phyloP scores from a whole-genome alignment of 1,284 basidiomycete genomes.

The Trametes sp. region DNA sequence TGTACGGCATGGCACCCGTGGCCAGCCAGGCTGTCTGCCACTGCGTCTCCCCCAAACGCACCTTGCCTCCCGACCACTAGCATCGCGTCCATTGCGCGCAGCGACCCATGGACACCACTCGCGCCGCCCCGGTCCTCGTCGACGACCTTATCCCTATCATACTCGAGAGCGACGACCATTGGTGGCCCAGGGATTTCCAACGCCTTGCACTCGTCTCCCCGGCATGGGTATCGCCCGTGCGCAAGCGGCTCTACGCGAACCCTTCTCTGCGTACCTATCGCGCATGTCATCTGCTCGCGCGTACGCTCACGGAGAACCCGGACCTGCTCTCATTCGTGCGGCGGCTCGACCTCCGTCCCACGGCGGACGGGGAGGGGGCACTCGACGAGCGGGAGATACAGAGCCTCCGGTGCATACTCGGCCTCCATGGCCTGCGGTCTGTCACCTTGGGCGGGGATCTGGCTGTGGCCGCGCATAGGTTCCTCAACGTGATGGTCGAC shows the following conservation, averaged over 20 bases:
- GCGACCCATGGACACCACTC: constrained; percentile 17
- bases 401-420: constrained; percentile 52
- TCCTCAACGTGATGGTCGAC: constrained; percentile 50
- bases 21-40: constrained; percentile 8
- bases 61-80: constrained; percentile 21
- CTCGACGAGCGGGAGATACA: constrained; percentile 43
- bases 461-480: constrained; percentile 53
- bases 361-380: constrained; percentile 25
- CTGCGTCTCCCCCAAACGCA: not conserved
- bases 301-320: constrained; percentile 49
- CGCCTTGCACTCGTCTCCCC: constrained; percentile 55
- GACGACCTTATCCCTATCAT: constrained; percentile 62
- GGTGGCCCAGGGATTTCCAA: constrained; percentile 61
- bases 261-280: constrained; percentile 52
- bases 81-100: constrained; percentile 23
- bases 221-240: constrained; percentile 53
- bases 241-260: constrained; percentile 54
- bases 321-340: constrained; percentile 47
- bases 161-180: constrained; percentile 55
- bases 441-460: constrained; percentile 57
- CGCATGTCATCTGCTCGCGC: constrained; percentile 51
- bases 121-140: constrained; percentile 43
- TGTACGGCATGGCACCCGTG: constrained; percentile 26
- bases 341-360: constrained; percentile 52
- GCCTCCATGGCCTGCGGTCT: constrained; percentile 48